A percentile compares a stretch with the other conserved stretches of the same genome.
These are phyloP conservation scores for Aspergillus sergii DNA, from an alignment of 2,329 filamentous ascomycete genomes.

Conservation along the genomic window DNA sequence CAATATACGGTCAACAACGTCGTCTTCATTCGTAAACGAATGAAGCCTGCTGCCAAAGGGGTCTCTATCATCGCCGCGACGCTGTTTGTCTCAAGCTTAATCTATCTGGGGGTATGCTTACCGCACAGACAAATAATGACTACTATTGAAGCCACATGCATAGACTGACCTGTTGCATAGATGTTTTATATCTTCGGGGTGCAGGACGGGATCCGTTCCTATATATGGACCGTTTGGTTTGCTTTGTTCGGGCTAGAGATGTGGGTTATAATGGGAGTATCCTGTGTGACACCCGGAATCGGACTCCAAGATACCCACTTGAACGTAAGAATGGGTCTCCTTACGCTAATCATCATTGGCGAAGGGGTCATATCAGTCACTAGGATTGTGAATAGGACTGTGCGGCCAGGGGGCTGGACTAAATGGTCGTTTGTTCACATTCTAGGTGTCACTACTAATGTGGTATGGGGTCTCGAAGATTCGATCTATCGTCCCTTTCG, in stretches of 20 bases:
- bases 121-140: neutral
- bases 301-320: slow-evolving; percentile 65
- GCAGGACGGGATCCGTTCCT: slow-evolving; percentile 22
- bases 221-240: slow-evolving; percentile 58
- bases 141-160: neutral
- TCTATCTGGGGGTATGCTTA: slow-evolving; percentile 32
- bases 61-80: slow-evolving; percentile 32
- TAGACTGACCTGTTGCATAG: slow-evolving; percentile 22
- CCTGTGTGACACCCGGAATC: slow-evolving; percentile 58
- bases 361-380: slow-evolving; percentile 66
- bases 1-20: slow-evolving; percentile 53
- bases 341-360: slow-evolving; percentile 68
- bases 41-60: slow-evolving; percentile 30
- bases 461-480: slow-evolving; percentile 28
- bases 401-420: slow-evolving; percentile 42
- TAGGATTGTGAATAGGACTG: slow-evolving; percentile 56
- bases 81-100: slow-evolving; percentile 29
- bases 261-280: slow-evolving; percentile 54
- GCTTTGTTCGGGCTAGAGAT: slow-evolving; percentile 58
- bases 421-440: slow-evolving; percentile 44
- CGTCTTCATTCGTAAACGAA: slow-evolving; percentile 28
- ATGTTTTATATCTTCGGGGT: slow-evolving; percentile 38
- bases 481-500: neutral
- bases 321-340: slow-evolving; percentile 63
- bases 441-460: slow-evolving; percentile 40